Evolutionary conservation across 208 protist species (phyloP).

Genomic region (Naegleria fowleri): DNA sequence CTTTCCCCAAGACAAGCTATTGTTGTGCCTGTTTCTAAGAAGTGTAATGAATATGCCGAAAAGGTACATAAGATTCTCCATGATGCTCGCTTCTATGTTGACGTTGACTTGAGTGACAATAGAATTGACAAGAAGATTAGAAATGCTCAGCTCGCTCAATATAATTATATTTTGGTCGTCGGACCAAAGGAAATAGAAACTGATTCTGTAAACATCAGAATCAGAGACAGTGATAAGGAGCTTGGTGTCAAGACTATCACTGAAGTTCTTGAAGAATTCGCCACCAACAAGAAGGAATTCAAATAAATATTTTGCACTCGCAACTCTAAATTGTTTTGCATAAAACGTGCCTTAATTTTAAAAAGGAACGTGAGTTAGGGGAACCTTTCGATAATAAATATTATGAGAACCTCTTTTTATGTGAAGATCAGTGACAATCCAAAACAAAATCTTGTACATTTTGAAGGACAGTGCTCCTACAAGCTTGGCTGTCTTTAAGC

Average conservation of each 20-base stretch:
- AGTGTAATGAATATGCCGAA: conserved; percentile 70
- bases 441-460: too few relatives aligned
- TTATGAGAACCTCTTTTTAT: too few relatives aligned
- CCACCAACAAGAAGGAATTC: neutral
- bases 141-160: conserved; percentile 85
- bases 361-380: too few relatives aligned
- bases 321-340: too few relatives aligned
- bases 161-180: conserved; percentile 96
- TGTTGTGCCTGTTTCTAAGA: conserved; percentile 70
- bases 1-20: conserved; percentile 92
- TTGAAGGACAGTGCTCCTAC: too few relatives aligned
- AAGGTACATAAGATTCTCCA: conserved; percentile 61
- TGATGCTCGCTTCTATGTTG: conserved; percentile 74
- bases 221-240: neutral
- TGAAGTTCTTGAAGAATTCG: neutral
- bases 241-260: conserved; percentile 5
- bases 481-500: too few relatives aligned
- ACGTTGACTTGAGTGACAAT: conserved; percentile 75
- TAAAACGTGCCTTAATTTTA: too few relatives aligned
- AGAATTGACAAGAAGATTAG: conserved; percentile 92
- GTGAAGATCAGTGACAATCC: too few relatives aligned
- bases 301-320: too few relatives aligned
- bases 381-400: too few relatives aligned
- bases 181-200: conserved; percentile 76
- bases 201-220: conserved; percentile 78